Evolutionary conservation across 768 basidiomycete genomes (phyloP), one percentile per base, ranked within the genome.

Genomic region (Sutorius australiensis): DNA sequence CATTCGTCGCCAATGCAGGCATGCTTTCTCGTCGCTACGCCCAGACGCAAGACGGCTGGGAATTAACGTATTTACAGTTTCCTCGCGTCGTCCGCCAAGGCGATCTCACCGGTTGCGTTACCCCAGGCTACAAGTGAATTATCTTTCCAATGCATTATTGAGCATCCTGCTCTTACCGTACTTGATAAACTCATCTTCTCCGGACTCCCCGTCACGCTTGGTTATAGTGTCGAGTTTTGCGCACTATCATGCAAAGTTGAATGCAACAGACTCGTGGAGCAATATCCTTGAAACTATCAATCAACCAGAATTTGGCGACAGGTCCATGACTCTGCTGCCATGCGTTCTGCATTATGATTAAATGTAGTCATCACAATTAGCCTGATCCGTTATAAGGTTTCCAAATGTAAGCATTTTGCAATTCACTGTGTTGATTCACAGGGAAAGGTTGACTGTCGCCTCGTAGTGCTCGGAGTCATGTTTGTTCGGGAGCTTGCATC

Each of bases 11-110:
- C 6, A 72, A 71, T 37, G 73, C 71, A 1, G 72, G 67, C 8
- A 47, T 64, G 8, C 48, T 58, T 1, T 14, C 17, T 1, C 2
- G 1, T 0, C 36, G 48, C 1, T 72, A 73, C 36, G 31, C 55
- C n/a, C 51, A 57, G n/a, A 75, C 75, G 0, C 37, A 54, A 2
- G 80, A 82, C 54, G 79, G 76, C 8, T 81, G 76, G 76, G 80
- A 82, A 57, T 27, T 61, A 30, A 66, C 58, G 80, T 80, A 51
- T 27, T 65, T 61, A 14, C 33, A n/a, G 21, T 38, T 6, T 7
- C 40, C 1, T 46, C 30, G 9, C 41, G 51, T n/a, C 7, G 30
- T 21, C 3, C 9, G 19, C 11, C 13, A 13, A 19, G 8, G 48
- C 17, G 7, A n/a, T 24, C 37, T 56, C 17, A 39, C 21, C 13